These are phyloP conservation scores for Solanum peruvianum DNA, from an alignment of 257 asterid genomes.

Conservation along the genomic window DNA sequence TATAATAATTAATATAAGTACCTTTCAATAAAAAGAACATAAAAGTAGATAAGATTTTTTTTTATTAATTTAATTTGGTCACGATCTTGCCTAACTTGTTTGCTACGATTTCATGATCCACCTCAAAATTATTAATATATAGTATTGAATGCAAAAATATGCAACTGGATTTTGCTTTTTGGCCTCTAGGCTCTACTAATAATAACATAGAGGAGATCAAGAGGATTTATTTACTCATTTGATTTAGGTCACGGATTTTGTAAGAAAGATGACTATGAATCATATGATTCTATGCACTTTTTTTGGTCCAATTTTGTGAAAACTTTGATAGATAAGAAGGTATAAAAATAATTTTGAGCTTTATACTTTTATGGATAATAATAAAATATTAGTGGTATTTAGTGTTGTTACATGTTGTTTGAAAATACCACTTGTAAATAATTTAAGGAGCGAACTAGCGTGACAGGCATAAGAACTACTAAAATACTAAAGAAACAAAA, in stretches of 20 bases:
- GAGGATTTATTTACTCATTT: conserved; percentile 6
- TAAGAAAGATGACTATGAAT: conserved; percentile 5
- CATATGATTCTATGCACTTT: conserved; percentile 24
- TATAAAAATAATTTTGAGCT: neutral
- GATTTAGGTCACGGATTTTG: conserved; percentile 37
- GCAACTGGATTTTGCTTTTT: conserved; percentile 4
- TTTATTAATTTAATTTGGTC: conserved; percentile 7
- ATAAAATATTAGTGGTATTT: conserved; percentile 5
- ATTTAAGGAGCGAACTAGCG: neutral
- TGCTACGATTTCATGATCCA: neutral
- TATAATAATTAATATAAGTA: neutral
- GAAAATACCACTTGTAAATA: too few species aligned
- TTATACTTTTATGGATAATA: neutral
- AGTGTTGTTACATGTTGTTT: neutral
- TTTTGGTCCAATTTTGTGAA: neutral
- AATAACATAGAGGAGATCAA: neutral
- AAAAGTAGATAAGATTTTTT: neutral
- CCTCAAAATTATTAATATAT: neutral
- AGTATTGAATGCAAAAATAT: neutral
- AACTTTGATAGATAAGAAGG: neutral
- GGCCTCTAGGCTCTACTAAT: neutral
- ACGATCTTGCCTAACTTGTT: conserved; percentile 8
- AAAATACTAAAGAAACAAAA: neutral
- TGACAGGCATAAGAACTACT: neutral
- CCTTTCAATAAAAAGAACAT: neutral